Conservation (phyloP, 1,284 basidiomycete genomes). For the Agroathelia rolfsii region DNA sequence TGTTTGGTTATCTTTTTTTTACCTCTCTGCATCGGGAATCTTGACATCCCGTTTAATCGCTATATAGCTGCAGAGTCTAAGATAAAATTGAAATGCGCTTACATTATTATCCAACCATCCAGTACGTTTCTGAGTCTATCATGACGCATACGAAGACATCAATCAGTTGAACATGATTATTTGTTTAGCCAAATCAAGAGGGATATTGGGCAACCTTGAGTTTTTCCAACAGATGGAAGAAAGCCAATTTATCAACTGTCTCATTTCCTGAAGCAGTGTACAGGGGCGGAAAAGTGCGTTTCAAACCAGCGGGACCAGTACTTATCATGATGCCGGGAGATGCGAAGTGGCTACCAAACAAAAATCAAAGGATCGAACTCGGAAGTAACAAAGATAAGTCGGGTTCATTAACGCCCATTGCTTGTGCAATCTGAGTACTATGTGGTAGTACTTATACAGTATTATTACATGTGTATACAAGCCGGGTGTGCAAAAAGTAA, state of each 20-base stretch:
- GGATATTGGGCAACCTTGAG: slow-evolving; percentile 53
- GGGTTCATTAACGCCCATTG: too few species aligned
- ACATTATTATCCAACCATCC: slow-evolving; percentile 86
- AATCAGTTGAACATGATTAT: slow-evolving; percentile 3
- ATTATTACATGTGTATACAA: too few species aligned
- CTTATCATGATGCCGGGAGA: neutral
- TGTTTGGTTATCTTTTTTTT: slow-evolving; percentile 10
- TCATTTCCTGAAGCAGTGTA: slow-evolving; percentile 48
- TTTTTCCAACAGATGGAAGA: slow-evolving; percentile 81
- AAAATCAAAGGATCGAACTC: too few species aligned
- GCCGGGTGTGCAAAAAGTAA: too few species aligned
- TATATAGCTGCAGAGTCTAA: neutral
- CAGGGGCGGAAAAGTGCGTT: slow-evolving; percentile 38
- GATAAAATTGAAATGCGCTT: slow-evolving; percentile 16
- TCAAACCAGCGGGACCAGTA: slow-evolving; percentile 9
- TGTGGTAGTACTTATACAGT: too few species aligned
- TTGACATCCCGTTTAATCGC: too few species aligned
- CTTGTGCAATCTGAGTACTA: too few species aligned
- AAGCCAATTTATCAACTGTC: slow-evolving; percentile 67
- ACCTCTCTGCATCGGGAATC: slow-evolving; percentile 80
- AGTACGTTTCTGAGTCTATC: slow-evolving; percentile 85
- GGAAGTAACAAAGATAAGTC: too few species aligned
- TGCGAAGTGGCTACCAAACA: too few species aligned
- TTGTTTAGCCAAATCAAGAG: slow-evolving; percentile 1
- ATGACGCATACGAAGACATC: neutral